A percentile compares a stretch with the other conserved stretches of the same genome.
Evolutionary conservation across 805 yeast genomes (phyloP).

Genomic region (Wickerhamiella lipophila): DNA sequence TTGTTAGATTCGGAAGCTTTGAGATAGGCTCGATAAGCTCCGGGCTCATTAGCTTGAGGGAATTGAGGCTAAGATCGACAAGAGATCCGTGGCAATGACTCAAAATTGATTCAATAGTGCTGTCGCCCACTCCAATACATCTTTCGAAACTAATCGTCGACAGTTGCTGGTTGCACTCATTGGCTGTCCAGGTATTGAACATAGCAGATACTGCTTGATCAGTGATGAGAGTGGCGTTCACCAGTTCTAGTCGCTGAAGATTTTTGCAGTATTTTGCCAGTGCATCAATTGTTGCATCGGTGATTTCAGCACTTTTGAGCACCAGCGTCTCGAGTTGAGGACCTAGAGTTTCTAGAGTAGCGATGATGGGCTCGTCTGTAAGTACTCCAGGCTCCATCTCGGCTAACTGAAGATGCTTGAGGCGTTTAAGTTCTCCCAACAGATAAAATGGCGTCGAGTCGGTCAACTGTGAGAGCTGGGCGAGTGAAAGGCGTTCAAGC

Average conservation of each 20-base stretch:
- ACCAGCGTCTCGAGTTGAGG: constrained; percentile 42
- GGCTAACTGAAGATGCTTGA: constrained; percentile 51
- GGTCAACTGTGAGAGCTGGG: constrained; percentile 60
- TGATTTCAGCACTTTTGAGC: constrained; percentile 65
- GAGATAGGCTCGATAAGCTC: constrained; percentile 24
- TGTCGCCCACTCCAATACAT: constrained; percentile 54
- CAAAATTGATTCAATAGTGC: constrained; percentile 45
- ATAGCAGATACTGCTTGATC: constrained; percentile 51
- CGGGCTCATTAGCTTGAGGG: constrained; percentile 46
- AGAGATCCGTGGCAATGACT: constrained; percentile 53
- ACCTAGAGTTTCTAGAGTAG: constrained; percentile 41
- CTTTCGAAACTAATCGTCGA: constrained; percentile 48
- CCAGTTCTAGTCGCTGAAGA: constrained; percentile 47
- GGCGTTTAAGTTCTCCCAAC: constrained; percentile 42
- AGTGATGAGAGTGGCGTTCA: constrained; percentile 49
- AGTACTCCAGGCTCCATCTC: constrained; percentile 53
- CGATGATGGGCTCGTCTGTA: constrained; percentile 54
- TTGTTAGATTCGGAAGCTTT: constrained; percentile 47
- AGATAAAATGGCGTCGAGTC: constrained; percentile 45
- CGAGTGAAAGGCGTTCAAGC: constrained; percentile 46
- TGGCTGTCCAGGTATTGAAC: constrained; percentile 41
- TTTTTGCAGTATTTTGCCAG: constrained; percentile 39
- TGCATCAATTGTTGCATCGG: constrained; percentile 37
- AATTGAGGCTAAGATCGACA: constrained; percentile 60
- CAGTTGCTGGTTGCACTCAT: constrained; percentile 36